Base-by-base conservation (phyloP, 805 yeast species). In the Ogataea trehalophila region DNA sequence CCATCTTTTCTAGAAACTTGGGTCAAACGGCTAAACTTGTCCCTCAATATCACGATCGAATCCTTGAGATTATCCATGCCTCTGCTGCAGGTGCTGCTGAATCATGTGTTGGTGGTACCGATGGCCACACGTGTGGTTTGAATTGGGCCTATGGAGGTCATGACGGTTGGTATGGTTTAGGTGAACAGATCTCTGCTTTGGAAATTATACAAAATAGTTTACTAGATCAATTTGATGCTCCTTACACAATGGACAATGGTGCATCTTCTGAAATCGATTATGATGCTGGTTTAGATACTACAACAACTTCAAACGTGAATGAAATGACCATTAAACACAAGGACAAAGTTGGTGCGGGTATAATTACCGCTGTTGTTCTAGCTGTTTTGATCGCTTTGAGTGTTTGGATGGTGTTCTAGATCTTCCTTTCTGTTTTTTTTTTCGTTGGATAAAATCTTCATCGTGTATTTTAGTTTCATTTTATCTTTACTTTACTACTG, bases 261-360 rank as follows among this genome's bases (percentile, higher is more conserved):
- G 96, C 90, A 29, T 67, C 87, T 1, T 84, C 95, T 0, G 49
- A 56, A 4, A 90, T 90, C 50, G 73, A 80, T 62, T 75, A 77
- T n/a, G 37, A 29, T 37, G 41, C 41, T 7, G 76, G 78, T 37
- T 87, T 86, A 7, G 91, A 43, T 37, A 33, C 74, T 39, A 80
- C 77, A 8, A 85, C 83, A 43, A 62, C 75, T 7, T 55, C 76
- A 2, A 65, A 55, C 33, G 52, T 47, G 8, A 74, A 78, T 55
- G 62, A 60, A 40, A 63, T 83, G 42, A 68, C 63, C 0, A 79
- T 90, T 39, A 70, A 80, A 0, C 64, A 71, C 0, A 80, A 78
- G 50, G 96, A 88, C 61, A 78, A 75, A 57, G 96, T 89, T 2
- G 98, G 98, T 43, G 97, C 97, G 1, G 95, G 95, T 42, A 71